phyloP scores from a whole-genome alignment of 495 filamentous ascomycete species.

The Astrothelium subdiscretum region DNA sequence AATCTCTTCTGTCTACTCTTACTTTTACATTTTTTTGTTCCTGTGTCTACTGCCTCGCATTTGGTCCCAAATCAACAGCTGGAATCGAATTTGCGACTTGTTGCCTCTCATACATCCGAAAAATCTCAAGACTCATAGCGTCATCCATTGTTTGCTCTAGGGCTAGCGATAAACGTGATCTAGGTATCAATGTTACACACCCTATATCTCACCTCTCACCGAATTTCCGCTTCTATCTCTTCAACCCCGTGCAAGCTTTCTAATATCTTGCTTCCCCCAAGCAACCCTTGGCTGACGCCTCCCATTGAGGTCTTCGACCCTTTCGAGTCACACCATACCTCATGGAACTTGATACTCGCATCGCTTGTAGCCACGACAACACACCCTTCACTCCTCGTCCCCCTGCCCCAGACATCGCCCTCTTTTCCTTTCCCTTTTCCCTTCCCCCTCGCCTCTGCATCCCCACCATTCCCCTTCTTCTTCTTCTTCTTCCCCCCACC shows the following conservation, averaged over 20 bases:
- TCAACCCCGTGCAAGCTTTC: conserved; percentile 79
- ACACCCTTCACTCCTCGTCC: conserved; percentile 73
- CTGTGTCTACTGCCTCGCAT: too few relatives aligned
- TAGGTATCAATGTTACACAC: not conserved
- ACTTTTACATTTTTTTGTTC: too few relatives aligned
- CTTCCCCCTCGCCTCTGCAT: conserved; percentile 20
- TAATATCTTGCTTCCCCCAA: conserved; percentile 81
- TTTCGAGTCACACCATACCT: conserved; percentile 60
- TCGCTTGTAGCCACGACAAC: conserved; percentile 92
- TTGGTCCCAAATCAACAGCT: too few relatives aligned
- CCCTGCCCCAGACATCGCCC: conserved; percentile 40
- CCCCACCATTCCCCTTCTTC: conserved; percentile 30
- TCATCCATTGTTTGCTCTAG: too few relatives aligned
- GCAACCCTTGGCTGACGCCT: conserved; percentile 48
- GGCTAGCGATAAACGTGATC: too few relatives aligned
- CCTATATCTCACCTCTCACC: not conserved
- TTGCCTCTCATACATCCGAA: too few relatives aligned
- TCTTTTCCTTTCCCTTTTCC: conserved; percentile 27
- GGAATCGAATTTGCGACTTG: too few relatives aligned
- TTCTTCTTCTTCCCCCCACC: conserved; percentile 15
- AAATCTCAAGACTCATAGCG: too few relatives aligned
- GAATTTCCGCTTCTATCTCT: conserved; percentile 41
- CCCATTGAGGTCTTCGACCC: conserved; percentile 29
- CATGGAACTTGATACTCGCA: conserved; percentile 90
- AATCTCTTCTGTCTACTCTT: too few relatives aligned